Percentiles rank a stretch among this genome's conserved stretches.
Evolutionary conservation across 1,284 basidiomycete species (phyloP).

Genomic region (Porogramme epimiltina): DNA sequence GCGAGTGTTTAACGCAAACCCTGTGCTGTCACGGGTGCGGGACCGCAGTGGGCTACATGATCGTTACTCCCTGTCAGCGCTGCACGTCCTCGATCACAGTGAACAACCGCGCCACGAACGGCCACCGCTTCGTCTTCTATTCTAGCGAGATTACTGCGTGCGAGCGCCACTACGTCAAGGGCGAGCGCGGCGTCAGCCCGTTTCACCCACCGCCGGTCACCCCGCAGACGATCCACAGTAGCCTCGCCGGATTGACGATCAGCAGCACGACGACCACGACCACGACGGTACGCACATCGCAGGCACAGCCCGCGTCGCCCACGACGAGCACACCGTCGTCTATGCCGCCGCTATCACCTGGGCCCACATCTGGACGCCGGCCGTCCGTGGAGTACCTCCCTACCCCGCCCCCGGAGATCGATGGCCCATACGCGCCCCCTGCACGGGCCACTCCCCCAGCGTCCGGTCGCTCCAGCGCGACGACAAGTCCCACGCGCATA

Average conservation of each 20-base stretch:
- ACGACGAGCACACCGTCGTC: conserved; percentile 20
- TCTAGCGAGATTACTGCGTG: conserved; percentile 72
- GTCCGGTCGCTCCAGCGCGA: neutral
- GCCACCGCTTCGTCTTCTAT: conserved; percentile 89
- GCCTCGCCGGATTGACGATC: conserved; percentile 9
- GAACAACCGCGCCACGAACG: conserved; percentile 74
- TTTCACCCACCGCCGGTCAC: conserved; percentile 38
- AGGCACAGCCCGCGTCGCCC: conserved; percentile 7
- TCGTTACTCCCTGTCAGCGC: conserved; percentile 68
- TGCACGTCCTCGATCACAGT: conserved; percentile 72
- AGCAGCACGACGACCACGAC: conserved; percentile 1
- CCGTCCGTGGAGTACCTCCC: conserved; percentile 16
- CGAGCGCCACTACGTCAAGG: conserved; percentile 70
- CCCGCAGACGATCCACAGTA: conserved; percentile 2
- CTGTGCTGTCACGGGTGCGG: conserved; percentile 85
- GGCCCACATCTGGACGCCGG: conserved; percentile 19
- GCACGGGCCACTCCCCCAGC: neutral
- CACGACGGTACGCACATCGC: neutral
- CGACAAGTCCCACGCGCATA: no score
- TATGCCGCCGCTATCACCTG: conserved; percentile 19
- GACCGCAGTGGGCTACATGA: conserved; percentile 75
- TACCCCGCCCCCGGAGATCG: conserved; percentile 3
- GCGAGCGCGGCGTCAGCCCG: conserved; percentile 69
- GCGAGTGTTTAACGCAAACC: conserved; percentile 72
- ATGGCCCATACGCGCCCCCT: neutral